phyloP scores from a whole-genome alignment of 495 filamentous ascomycete species.

The Clavariopsis aquatica region DNA sequence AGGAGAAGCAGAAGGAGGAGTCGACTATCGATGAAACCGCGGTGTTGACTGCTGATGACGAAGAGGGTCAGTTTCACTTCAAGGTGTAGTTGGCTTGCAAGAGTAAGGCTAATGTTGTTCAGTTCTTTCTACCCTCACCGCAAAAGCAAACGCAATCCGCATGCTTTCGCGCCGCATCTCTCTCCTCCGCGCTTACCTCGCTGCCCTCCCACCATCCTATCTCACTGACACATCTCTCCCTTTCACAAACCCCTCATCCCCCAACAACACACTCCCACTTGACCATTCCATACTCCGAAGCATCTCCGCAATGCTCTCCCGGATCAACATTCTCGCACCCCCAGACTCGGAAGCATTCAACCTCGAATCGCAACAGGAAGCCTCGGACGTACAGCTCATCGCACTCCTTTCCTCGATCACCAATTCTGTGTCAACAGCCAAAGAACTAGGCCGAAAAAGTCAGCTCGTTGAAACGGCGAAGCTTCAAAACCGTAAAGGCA shows the following conservation, averaged over 20 bases:
- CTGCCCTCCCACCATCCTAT: constrained; percentile 66
- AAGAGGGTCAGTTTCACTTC: constrained; percentile 59
- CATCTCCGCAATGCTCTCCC: constrained; percentile 57
- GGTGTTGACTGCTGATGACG: constrained; percentile 71
- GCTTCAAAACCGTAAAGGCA: constrained; percentile 23
- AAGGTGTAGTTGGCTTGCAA: constrained; percentile 13
- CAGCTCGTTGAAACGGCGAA: constrained; percentile 25
- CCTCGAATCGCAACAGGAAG: constrained; percentile 34
- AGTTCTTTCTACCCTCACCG: constrained; percentile 72
- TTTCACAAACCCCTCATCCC: constrained; percentile 33
- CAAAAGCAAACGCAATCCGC: constrained; percentile 86
- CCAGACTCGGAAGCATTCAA: constrained; percentile 41
- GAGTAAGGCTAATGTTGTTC: constrained; percentile 30
- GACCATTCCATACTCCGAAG: constrained; percentile 59
- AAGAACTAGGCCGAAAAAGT: constrained; percentile 35
- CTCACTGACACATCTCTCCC: constrained; percentile 47
- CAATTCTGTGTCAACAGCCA: constrained; percentile 33
- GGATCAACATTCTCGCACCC: constrained; percentile 54
- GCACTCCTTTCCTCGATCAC: constrained; percentile 32
- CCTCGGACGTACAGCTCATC: constrained; percentile 39
- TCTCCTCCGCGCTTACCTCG: constrained; percentile 78
- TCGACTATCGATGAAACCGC: constrained; percentile 46
- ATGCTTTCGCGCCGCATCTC: constrained; percentile 85
- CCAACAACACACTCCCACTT: constrained; percentile 37
- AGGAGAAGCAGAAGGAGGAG: constrained; percentile 40